Percentiles rank a stretch among this genome's conserved stretches.
phyloP scores from a whole-genome alignment of 805 yeast species.

The Maudiozyma barnettii region DNA sequence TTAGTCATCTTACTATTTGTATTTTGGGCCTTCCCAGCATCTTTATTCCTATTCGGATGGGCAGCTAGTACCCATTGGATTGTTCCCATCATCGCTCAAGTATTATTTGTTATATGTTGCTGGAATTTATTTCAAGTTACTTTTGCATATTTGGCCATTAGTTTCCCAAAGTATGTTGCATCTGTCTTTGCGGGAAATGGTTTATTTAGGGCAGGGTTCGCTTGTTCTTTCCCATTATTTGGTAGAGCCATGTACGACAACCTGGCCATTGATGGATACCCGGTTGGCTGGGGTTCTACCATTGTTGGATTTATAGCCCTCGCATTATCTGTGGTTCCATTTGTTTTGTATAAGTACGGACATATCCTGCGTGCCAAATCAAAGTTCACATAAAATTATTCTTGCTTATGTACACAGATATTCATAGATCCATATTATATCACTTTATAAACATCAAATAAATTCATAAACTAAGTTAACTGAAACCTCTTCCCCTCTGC shows the following conservation, averaged over 20 bases:
- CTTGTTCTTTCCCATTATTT: constrained; percentile 54
- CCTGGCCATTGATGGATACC: constrained; percentile 38
- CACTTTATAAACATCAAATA: too few relatives aligned
- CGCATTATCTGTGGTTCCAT: constrained; percentile 39
- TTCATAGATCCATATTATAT: too few relatives aligned
- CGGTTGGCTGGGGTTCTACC: constrained; percentile 50
- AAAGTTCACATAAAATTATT: constrained; percentile 28
- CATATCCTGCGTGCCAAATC: constrained; percentile 29
- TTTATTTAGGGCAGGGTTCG: constrained; percentile 40
- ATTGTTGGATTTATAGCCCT: constrained; percentile 37
- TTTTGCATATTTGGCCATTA: constrained; percentile 38
- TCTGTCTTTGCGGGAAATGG: constrained; percentile 51
- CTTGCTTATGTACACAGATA: too few relatives aligned
- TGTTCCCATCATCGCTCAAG: constrained; percentile 37
- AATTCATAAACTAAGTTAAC: too few relatives aligned
- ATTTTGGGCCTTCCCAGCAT: constrained; percentile 33
- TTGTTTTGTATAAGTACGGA: constrained; percentile 35
- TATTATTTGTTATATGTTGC: constrained; percentile 31
- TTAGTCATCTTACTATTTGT: constrained; percentile 34
- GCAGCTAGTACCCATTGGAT: constrained; percentile 41
- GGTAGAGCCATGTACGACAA: constrained; percentile 48
- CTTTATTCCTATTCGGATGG: constrained; percentile 43
- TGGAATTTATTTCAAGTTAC: constrained; percentile 42
- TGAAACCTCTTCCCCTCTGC: too few relatives aligned
- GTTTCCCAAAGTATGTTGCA: constrained; percentile 41